Base-by-base conservation (phyloP, 2,329 filamentous ascomycete genomes). In the Hypomyces rosellus region DNA sequence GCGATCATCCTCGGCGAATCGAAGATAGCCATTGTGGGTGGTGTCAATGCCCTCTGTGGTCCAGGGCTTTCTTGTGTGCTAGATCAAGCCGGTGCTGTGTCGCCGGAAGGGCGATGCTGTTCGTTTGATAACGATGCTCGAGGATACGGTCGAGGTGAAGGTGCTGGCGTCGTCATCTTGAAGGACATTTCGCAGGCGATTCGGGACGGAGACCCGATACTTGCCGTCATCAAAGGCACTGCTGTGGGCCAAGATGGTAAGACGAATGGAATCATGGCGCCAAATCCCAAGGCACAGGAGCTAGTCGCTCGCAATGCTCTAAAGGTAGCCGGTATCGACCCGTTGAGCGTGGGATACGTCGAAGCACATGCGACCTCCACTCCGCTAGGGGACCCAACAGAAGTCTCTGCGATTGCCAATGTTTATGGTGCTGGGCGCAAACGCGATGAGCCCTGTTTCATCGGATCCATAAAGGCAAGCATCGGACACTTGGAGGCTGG, bases 61-160 rank as follows among this genome's bases (percentile, higher is more conserved):
- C 49, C 49, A 4, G 49, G 25, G 4, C 30, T 47, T 8, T 30
- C 38, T 11, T 25, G 42, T 12, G 40, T 50, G 34, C 40, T 54
- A 15, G 46, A 41, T 18, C 33, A 38, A 18, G 50, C 52, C 37
- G 54, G 51, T 5, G 49, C 44, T 2, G 12, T 55, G 3, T 49
- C 48, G 1, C 48, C 48, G 1, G 50, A 52, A 15, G 47, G 53
- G 4, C 18, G 40, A 11, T 78, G 71, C 30, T 70, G 69, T 44
- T 76, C 74, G 51, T 46, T 52, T 42, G 39, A 62, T 59, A 38
- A 57, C 48, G n/a, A 52, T 51, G 8, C 54, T 58, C 42, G 4
- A 40, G 82, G 82, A 0, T 85, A 81, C 55, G 79, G 74, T 0
- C 73, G 81, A 9, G 81, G 78, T 13, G 81, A 84, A 56, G 80